A percentile compares a stretch with the other conserved stretches of the same genome.
Evolutionary conservation across 352 stramenopile species (phyloP).

Genomic region (Detonula confervacea): DNA sequence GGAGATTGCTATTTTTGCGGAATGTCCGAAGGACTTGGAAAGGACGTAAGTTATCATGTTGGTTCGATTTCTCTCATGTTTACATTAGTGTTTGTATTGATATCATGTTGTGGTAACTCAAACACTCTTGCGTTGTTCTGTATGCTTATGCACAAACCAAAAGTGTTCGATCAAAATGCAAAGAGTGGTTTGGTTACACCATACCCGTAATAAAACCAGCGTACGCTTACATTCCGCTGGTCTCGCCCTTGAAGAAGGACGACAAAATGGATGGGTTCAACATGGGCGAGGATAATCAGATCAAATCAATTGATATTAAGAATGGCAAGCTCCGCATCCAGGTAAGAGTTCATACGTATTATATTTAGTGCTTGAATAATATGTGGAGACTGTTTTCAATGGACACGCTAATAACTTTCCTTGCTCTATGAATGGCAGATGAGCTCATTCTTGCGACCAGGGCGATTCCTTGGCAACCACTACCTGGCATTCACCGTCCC

Average conservation of each 20-base stretch:
- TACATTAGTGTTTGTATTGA: not conserved
- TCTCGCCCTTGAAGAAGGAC: slow-evolving; percentile 75
- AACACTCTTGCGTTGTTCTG: not conserved
- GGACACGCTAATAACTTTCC: not conserved
- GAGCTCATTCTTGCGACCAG: slow-evolving; percentile 73
- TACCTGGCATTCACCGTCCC: slow-evolving; percentile 85
- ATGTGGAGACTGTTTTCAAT: too few species aligned
- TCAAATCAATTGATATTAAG: slow-evolving; percentile 78
- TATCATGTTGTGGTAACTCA: not conserved
- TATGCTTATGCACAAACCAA: not conserved
- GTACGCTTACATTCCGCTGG: slow-evolving; percentile 83
- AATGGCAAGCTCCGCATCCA: slow-evolving; percentile 81
- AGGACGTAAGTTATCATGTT: slow-evolving; percentile 58
- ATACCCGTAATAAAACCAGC: slow-evolving; percentile 65
- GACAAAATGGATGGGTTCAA: slow-evolving; percentile 82
- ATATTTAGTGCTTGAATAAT: too few species aligned
- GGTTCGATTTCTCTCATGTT: not conserved
- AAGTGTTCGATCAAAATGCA: slow-evolving; percentile 40
- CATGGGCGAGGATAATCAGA: slow-evolving; percentile 81
- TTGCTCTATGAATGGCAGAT: slow-evolving; percentile 41
- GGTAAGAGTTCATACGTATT: slow-evolving; percentile 20
- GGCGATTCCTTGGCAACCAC: slow-evolving; percentile 82
- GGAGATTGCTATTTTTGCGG: slow-evolving; percentile 81
- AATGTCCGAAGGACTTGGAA: slow-evolving; percentile 73
- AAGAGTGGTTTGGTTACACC: slow-evolving; percentile 60